phyloP scores from a whole-genome alignment of 495 filamentous ascomycete species.

The Aspergillus funiculosus region DNA sequence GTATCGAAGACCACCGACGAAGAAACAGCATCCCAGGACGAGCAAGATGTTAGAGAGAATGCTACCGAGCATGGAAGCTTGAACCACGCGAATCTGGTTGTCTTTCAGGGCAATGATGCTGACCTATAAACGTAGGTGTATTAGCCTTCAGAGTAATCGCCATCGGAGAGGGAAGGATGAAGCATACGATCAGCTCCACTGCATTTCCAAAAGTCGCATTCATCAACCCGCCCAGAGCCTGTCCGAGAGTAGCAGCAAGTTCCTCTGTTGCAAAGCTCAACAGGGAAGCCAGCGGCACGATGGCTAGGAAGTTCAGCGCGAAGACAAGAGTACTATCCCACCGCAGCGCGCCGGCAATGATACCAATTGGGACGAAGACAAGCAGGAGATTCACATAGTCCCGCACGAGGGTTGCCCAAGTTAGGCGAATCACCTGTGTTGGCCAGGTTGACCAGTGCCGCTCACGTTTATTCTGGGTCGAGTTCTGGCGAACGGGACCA shows the following conservation, averaged over 20 bases:
- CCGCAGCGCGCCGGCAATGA: constrained; percentile 63
- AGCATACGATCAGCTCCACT: constrained; percentile 89
- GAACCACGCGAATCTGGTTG: constrained; percentile 87
- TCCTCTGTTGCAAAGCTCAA: constrained; percentile 96
- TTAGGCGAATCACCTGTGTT: constrained; percentile 42
- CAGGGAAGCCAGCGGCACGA: constrained; percentile 86
- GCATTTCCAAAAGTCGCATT: constrained; percentile 98
- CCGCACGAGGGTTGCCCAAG: constrained; percentile 51
- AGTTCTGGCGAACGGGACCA: constrained; percentile 18
- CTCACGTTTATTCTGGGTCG: constrained; percentile 32
- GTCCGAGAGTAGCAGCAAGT: constrained; percentile 72
- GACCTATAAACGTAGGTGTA: constrained; percentile 51
- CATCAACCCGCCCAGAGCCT: constrained; percentile 85
- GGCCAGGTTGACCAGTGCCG: constrained; percentile 53
- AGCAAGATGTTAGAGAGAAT: constrained; percentile 94
- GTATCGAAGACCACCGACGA: constrained; percentile 68
- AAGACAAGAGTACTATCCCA: constrained; percentile 79
- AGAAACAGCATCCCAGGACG: constrained; percentile 95
- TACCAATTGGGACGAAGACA: constrained; percentile 84
- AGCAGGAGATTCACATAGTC: constrained; percentile 84
- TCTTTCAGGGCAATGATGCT: constrained; percentile 86
- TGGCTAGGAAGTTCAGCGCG: constrained; percentile 88
- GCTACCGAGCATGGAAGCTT: constrained; percentile 95
- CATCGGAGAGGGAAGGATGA: constrained; percentile 10
- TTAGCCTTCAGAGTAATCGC: constrained; percentile 11